Conservation (phyloP, 2,329 filamentous ascomycete genomes). For the Saccharata proteae region DNA sequence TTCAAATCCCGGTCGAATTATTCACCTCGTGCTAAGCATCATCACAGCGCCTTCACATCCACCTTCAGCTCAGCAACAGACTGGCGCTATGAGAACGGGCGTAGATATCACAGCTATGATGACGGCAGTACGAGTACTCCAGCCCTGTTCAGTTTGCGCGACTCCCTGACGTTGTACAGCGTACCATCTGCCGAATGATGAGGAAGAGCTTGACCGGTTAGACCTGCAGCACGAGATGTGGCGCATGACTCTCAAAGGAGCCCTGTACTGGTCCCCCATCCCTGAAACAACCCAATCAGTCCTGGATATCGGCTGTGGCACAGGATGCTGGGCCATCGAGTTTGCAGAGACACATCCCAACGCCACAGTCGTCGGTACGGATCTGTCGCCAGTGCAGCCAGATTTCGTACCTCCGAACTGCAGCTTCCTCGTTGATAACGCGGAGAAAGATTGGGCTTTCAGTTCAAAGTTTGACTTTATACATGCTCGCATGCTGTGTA, state of each 20-base stretch:
- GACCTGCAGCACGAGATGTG: conserved; percentile 10
- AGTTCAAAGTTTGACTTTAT: conserved; percentile 40
- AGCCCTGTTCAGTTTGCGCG: background rate
- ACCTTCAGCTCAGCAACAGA: background rate
- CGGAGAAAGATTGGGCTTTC: conserved; percentile 38
- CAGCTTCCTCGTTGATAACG: conserved; percentile 11
- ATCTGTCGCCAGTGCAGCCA: conserved; percentile 36
- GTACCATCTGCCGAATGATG: conserved; percentile 7
- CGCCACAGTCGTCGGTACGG: conserved; percentile 33
- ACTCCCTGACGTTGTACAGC: conserved; percentile 3
- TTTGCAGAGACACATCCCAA: conserved; percentile 18
- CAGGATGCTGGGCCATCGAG: conserved; percentile 9
- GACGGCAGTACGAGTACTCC: background rate
- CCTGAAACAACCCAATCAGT: conserved; percentile 3
- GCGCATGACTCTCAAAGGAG: conserved; percentile 21
- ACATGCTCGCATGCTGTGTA: conserved; percentile 37
- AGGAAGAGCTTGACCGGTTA: conserved; percentile 3
- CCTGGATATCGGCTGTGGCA: conserved; percentile 14
- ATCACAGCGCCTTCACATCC: conserved; percentile 3
- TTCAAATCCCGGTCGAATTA: background rate
- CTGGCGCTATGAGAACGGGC: conserved; percentile 8
- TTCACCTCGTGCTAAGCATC: background rate
- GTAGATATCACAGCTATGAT: conserved; percentile 4
- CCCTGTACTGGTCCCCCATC: conserved; percentile 23
- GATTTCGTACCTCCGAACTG: conserved; percentile 9